phyloP scores from a whole-genome alignment of 306 rosid genomes.

The Arachis hypogaea region DNA sequence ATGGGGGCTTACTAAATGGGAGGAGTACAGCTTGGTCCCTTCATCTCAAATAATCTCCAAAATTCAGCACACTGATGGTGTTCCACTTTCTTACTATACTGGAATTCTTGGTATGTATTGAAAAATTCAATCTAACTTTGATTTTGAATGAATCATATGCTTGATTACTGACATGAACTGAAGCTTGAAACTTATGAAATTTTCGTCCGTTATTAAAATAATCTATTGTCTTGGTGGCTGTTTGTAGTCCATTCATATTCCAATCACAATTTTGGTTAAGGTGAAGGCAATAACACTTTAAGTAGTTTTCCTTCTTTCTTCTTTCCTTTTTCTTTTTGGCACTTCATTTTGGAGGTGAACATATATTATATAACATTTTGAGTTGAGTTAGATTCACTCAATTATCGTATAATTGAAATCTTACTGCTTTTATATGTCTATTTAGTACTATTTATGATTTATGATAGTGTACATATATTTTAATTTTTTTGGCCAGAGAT shows the following conservation, averaged over 20 bases:
- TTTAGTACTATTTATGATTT: background rate
- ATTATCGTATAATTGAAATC: background rate
- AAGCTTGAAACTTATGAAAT: background rate
- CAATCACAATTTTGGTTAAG: background rate
- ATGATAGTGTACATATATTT: background rate
- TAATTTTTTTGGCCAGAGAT: background rate
- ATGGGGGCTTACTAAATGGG: conserved; percentile 43
- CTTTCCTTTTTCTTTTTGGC: background rate
- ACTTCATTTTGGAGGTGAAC: background rate
- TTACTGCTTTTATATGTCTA: background rate
- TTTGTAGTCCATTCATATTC: background rate
- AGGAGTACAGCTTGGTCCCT: conserved; percentile 41
- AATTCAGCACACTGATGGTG: conserved; percentile 43
- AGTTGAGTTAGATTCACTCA: too few species aligned
- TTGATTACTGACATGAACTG: background rate
- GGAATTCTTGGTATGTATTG: conserved; percentile 44
- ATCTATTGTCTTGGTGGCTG: background rate
- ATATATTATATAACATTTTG: background rate
- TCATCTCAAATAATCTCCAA: conserved; percentile 43
- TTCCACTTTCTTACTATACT: conserved; percentile 44
- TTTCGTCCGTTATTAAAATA: conserved; percentile 9
- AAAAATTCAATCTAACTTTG: background rate
- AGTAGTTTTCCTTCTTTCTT: background rate
- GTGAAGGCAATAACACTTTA: background rate
- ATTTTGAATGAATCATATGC: background rate